Evolutionary conservation across 2,329 filamentous ascomycete species (phyloP), one percentile per base, ranked within the genome.

Genomic region (Alternaria ethzedia): DNA sequence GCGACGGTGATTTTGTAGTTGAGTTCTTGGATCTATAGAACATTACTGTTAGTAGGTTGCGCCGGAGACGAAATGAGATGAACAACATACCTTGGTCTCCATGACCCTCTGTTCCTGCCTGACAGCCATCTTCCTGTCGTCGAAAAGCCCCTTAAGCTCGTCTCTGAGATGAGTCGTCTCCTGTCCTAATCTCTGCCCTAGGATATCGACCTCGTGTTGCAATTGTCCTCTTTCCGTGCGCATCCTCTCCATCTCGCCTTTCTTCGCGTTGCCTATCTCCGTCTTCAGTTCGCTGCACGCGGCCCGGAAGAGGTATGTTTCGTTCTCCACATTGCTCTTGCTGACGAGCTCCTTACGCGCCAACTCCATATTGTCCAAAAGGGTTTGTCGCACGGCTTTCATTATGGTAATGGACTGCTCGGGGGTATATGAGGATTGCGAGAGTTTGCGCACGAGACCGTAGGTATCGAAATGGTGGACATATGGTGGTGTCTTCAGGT

Each of bases 401-500:
- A 99, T 99, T 55, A 93, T 85, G 6, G 90, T 93, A 54, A 94
- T 89, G 25, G 93, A 89, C 80, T 97, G 95, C 0, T 85, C 86
- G 47, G 87, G 84, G 2, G 87, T 88, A 80, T 94, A 97, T 0
- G 91, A 91, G 12, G 89, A 89, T 0, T 82, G 82, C 17, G 89
- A 86, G 15, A 99, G 88, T 72, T 93, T 89, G 75, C 91, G 91
- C 15, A 98, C 96, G 6, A 98, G 87, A 13, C 89, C 90, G 80
- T 96, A 99, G 23, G 91, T 97, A 81, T 99, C 95, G 80, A 99
- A 99, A 82, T 98, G 94, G 82, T 99, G 96, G 32, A 97, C 89
- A 76, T 97, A 96, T 1, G 90, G 91, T 8, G 92, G 88, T 0
- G 92, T 87, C 51, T 88, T 85, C 76, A 91, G 87, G 76, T 94